Evolutionary conservation across 169 alveolate species (phyloP).

Genomic region (Eimeria falciformis): DNA sequence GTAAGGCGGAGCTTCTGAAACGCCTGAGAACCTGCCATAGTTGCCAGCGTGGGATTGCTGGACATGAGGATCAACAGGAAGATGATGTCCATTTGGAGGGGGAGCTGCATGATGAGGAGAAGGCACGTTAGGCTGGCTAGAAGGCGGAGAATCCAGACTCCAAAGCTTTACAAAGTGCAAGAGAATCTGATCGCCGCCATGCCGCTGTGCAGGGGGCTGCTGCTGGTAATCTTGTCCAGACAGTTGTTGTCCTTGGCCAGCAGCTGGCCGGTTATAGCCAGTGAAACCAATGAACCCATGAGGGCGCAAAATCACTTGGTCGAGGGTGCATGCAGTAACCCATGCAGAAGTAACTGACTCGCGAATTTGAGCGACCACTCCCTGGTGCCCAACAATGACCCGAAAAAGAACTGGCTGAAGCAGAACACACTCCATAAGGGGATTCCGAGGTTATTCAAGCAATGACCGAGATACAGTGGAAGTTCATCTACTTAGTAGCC

Average conservation of each 20-base stretch:
- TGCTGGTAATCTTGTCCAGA: too few relatives aligned
- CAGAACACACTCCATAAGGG: background rate
- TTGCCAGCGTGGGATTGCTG: slow-evolving; percentile 49
- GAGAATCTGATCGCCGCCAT: slow-evolving; percentile 66
- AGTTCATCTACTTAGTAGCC: too few relatives aligned
- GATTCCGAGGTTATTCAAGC: too few relatives aligned
- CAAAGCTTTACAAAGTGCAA: slow-evolving; percentile 72
- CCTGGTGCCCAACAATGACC: slow-evolving; percentile 81
- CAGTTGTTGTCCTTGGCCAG: background rate
- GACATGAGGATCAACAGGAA: slow-evolving; percentile 31
- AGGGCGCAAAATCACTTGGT: slow-evolving; percentile 74
- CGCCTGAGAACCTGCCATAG: slow-evolving; percentile 11
- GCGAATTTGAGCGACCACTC: slow-evolving; percentile 81
- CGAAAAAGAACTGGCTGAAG: slow-evolving; percentile 78
- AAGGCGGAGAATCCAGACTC: slow-evolving; percentile 77
- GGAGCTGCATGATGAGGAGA: slow-evolving; percentile 31
- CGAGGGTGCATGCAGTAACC: slow-evolving; percentile 80
- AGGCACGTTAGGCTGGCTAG: slow-evolving; percentile 31
- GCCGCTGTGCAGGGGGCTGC: slow-evolving; percentile 21
- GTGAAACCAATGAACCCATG: slow-evolving; percentile 83
- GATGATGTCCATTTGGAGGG: slow-evolving; percentile 7
- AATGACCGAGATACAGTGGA: too few relatives aligned
- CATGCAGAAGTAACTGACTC: slow-evolving; percentile 79
- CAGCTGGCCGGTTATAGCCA: slow-evolving; percentile 75
- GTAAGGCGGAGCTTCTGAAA: background rate